Evolutionary conservation across 2,329 filamentous ascomycete species (phyloP).

Genomic region (Ceratocystis lukuohia): DNA sequence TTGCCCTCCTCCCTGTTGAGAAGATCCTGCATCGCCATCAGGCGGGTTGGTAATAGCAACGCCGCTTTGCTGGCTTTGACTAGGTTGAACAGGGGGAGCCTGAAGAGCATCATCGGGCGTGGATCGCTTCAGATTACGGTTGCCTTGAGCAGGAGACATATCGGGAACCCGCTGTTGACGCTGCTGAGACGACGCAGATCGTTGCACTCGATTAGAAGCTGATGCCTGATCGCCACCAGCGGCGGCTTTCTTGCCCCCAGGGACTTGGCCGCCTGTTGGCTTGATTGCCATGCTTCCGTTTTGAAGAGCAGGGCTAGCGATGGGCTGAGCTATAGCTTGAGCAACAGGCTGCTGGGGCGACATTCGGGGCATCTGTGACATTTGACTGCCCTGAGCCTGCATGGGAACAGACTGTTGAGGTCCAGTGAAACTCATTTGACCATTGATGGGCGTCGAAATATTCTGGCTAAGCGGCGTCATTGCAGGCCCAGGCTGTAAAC

Average conservation of each 20-base stretch:
- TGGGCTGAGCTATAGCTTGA: not conserved
- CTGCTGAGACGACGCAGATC: conserved; percentile 19
- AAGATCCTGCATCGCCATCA: not conserved
- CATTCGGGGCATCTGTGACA: conserved; percentile 17
- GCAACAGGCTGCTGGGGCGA: conserved; percentile 17
- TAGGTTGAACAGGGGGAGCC: not conserved
- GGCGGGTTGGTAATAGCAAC: not conserved
- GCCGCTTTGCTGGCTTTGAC: not conserved
- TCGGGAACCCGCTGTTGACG: conserved; percentile 20
- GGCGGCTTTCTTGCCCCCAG: not conserved
- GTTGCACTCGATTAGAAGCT: conserved; percentile 24
- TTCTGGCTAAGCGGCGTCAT: not conserved
- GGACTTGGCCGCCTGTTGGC: not conserved
- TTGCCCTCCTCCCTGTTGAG: not conserved
- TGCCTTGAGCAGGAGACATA: conserved; percentile 28
- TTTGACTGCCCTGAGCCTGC: conserved; percentile 7
- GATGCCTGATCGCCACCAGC: not conserved
- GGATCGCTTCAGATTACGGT: conserved; percentile 39
- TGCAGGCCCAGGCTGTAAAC: not conserved
- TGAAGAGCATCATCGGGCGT: conserved; percentile 32
- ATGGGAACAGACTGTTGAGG: not conserved
- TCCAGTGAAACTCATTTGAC: not conserved
- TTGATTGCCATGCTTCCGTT: conserved; percentile 24
- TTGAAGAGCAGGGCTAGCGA: conserved; percentile 22
- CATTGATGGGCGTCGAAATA: not conserved